Evolutionary conservation across 2,329 filamentous ascomycete species (phyloP), one percentile per base, ranked within the genome.

Genomic region (Beauveria rudraprayagi): DNA sequence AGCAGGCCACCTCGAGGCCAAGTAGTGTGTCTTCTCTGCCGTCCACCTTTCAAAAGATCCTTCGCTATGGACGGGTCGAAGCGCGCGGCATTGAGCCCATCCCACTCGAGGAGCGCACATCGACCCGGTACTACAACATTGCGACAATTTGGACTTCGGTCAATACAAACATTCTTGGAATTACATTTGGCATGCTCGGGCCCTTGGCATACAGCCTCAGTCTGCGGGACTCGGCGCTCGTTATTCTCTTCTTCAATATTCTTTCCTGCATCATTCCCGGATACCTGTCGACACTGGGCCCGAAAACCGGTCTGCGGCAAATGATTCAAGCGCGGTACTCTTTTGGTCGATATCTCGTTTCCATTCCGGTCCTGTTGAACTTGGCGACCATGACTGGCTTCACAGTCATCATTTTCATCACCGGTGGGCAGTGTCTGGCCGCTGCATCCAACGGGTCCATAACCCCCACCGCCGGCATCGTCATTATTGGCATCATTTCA

Each of bases 301-400:
- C 84, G 4, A 81, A 80, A 70, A 86, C 83, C 10, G 85, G 84
- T 47, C 81, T 88, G 78, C 78, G 85, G 17, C 84, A 87, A 70
- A 85, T 88, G 78, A 80, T 88, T 8, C 83, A 85, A 65, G 84
- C 85, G 4, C 77, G 85, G 24, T 88, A 82, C 70, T 82, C 80
- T 46, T 88, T 86, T 68, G 84, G 79, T 19, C 77, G 80, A 46
- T 86, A 85, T 67, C 72, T 83, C 22, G 81, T 85, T 40, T 81
- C 79, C 0, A 68, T 88, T n/a, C 79, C 83, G 2, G 80, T 86
- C 3, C 68, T 87, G 10, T 75, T 88, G 62, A 88, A 88, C 66
- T 74, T 88, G 26, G 83, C 83, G 16, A 87, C 83, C 0, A 74
- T 87, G 2, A 82, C 79, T 4, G 84, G 84, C n/a, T 88, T 87